These are phyloP conservation scores for Cutaneotrichosporon mucoides DNA, from an alignment of 1,284 basidiomycete genomes.

Conservation along the genomic window DNA sequence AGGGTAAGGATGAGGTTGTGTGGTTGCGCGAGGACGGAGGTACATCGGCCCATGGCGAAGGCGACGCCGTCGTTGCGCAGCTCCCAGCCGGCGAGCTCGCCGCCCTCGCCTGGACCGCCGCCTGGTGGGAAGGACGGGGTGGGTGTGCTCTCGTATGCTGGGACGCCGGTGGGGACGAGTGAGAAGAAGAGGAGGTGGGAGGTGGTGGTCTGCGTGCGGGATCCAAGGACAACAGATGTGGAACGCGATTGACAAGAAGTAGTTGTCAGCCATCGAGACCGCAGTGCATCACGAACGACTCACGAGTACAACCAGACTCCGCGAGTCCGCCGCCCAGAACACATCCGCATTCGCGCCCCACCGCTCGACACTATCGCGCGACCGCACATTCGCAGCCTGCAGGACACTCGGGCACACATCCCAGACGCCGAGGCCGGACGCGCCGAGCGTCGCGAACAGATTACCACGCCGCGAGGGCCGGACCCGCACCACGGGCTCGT, in stretches of 20 bases:
- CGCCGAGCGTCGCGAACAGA: slow-evolving; percentile 70
- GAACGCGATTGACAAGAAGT: too few relatives aligned
- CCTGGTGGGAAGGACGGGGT: slow-evolving; percentile 57
- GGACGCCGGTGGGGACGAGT: slow-evolving; percentile 59
- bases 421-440: slow-evolving; percentile 69
- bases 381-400: slow-evolving; percentile 68
- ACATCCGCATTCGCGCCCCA: slow-evolving; percentile 71
- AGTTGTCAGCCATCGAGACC: too few relatives aligned
- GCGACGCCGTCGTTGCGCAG: slow-evolving; percentile 59
- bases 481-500: slow-evolving; percentile 59
- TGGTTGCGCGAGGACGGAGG: slow-evolving; percentile 27
- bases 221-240: too few relatives aligned
- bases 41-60: slow-evolving; percentile 35
- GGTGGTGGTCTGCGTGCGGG: slow-evolving; percentile 59
- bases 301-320: slow-evolving; percentile 71
- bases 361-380: slow-evolving; percentile 65
- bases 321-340: slow-evolving; percentile 75
- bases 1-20: slow-evolving; percentile 36
- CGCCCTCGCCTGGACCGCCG: slow-evolving; percentile 79
- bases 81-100: slow-evolving; percentile 71
- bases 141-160: slow-evolving; percentile 31
- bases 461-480: slow-evolving; percentile 66
- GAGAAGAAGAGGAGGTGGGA: slow-evolving; percentile 73
- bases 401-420: slow-evolving; percentile 74
- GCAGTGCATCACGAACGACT: slow-evolving; percentile 24